These are phyloP conservation scores for Colletotrichum paranaense DNA, from an alignment of 2,329 filamentous ascomycete species.

Conservation along the genomic window DNA sequence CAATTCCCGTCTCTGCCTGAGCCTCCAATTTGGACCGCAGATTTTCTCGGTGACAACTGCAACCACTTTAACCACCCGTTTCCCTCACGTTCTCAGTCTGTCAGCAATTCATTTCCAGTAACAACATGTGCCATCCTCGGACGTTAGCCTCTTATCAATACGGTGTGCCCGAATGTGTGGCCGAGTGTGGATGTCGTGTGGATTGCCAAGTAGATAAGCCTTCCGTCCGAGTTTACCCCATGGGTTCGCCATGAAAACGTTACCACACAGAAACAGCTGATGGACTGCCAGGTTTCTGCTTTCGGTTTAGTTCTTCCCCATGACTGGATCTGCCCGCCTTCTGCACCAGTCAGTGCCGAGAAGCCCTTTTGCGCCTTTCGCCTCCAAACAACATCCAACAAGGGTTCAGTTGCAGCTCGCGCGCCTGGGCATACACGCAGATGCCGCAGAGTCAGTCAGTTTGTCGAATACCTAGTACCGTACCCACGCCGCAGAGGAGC, in stretches of 20 bases:
- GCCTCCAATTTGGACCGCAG: neutral
- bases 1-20: neutral
- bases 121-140: neutral
- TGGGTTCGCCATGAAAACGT: constrained; percentile 34
- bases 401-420: neutral
- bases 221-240: constrained; percentile 28
- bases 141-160: constrained; percentile 20
- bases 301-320: constrained; percentile 17
- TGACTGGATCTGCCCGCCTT: neutral
- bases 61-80: neutral
- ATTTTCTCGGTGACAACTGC: neutral
- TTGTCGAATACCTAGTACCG: neutral
- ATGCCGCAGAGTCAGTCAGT: neutral
- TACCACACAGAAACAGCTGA: constrained; percentile 35
- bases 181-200: constrained; percentile 29
- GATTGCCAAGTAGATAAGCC: constrained; percentile 34
- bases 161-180: constrained; percentile 23
- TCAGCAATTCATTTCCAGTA: neutral
- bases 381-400: constrained; percentile 6
- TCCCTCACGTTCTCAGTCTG: neutral
- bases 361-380: neutral
- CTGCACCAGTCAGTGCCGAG: constrained; percentile 22
- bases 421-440: neutral
- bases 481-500: neutral
- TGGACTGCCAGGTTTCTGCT: constrained; percentile 1